phyloP scores from a whole-genome alignment of 345 rosid species.

The Alliaria petiolata region DNA sequence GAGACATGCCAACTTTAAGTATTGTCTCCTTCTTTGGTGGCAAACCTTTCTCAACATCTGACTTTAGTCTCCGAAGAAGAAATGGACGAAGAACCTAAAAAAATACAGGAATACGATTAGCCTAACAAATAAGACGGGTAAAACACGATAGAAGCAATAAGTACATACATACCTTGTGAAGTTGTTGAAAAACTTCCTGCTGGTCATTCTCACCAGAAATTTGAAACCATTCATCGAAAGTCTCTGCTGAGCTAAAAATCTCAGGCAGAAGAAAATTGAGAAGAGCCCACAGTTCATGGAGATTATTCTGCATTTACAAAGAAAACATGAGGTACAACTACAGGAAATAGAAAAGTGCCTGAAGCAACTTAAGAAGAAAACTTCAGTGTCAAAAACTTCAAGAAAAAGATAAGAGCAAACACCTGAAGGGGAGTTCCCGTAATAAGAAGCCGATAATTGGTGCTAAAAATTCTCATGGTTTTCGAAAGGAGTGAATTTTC shows the following conservation, averaged over 20 bases:
- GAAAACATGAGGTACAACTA: constrained; percentile 10
- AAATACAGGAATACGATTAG: constrained; percentile 4
- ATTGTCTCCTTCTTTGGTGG: constrained; percentile 99
- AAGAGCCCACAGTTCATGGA: constrained; percentile 98
- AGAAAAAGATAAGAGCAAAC: constrained; percentile 15
- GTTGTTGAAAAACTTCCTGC: constrained; percentile 99
- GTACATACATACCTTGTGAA: constrained; percentile 78
- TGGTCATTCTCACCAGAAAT: constrained; percentile 99
- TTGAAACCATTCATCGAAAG: constrained; percentile 99
- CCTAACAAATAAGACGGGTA: background rate
- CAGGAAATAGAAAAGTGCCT: background rate
- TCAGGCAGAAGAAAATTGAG: constrained; percentile 95
- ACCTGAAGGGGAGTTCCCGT: constrained; percentile 99
- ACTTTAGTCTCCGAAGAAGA: constrained; percentile 93
- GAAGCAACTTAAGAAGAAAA: background rate
- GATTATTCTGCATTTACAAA: constrained; percentile 80
- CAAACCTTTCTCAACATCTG: constrained; percentile 98
- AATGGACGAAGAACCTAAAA: constrained; percentile 91
- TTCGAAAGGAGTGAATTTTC: constrained; percentile 98
- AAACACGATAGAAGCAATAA: background rate
- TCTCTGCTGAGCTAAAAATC: constrained; percentile 98
- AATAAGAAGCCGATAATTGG: constrained; percentile 94
- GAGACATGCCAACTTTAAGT: constrained; percentile 99
- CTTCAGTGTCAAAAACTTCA: background rate
- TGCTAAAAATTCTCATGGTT: constrained; percentile 90